Evolutionary conservation across 176 grass and related monocot species (phyloP).

Genomic region (Hordeum vulgare): DNA sequence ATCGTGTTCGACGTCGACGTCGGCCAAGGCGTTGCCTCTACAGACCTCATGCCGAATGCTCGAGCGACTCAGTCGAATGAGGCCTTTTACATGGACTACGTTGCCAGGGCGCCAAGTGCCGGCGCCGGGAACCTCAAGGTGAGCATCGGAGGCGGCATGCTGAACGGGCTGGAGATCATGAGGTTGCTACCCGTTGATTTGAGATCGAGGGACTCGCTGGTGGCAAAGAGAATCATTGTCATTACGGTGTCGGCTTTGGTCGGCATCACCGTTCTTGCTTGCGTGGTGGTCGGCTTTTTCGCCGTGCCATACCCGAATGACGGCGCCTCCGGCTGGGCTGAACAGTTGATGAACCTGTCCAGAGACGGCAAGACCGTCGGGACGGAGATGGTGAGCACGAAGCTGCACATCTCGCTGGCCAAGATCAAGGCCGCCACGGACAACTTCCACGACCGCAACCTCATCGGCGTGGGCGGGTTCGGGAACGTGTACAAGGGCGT

Average conservation of each 20-base stretch:
- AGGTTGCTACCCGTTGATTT: slow-evolving; percentile 6
- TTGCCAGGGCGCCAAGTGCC: neutral
- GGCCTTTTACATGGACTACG: slow-evolving; percentile 47
- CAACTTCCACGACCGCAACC: slow-evolving; percentile 41
- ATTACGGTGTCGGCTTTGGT: slow-evolving; percentile 19
- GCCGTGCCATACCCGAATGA: neutral
- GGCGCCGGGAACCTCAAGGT: slow-evolving; percentile 29
- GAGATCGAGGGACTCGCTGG: neutral
- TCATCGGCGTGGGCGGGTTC: slow-evolving; percentile 55
- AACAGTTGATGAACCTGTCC: slow-evolving; percentile 18
- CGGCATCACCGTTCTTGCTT: slow-evolving; percentile 8
- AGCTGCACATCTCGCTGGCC: slow-evolving; percentile 34
- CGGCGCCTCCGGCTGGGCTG: neutral
- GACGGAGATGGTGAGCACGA: slow-evolving; percentile 18
- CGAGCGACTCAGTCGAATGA: neutral
- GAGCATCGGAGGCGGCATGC: slow-evolving; percentile 11
- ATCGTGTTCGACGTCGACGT: slow-evolving; percentile 44
- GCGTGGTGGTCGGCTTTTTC: neutral
- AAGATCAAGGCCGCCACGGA: slow-evolving; percentile 46
- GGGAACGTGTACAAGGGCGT: slow-evolving; percentile 63
- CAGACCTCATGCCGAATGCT: neutral
- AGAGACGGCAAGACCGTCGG: neutral
- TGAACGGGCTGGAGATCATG: slow-evolving; percentile 85
- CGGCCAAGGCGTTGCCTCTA: neutral
- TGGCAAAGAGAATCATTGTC: neutral